Evolutionary conservation across 148 eudicot species (phyloP).

Genomic region (Spergularia bocconei): DNA sequence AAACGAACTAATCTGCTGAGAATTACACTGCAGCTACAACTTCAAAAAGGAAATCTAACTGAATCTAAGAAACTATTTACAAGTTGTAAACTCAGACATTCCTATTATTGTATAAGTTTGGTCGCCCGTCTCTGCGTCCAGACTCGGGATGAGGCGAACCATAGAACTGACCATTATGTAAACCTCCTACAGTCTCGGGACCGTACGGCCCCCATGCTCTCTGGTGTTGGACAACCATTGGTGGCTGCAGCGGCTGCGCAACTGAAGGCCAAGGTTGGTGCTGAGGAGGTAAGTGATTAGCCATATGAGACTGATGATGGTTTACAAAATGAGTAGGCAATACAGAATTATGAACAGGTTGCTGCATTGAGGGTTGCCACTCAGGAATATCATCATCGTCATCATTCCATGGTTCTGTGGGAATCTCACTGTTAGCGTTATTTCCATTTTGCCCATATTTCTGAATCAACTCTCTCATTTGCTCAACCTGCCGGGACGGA

Average conservation of each 20-base stretch:
- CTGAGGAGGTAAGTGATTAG: constrained; percentile 17
- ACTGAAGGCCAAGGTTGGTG: constrained; percentile 17
- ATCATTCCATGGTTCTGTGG: constrained; percentile 58
- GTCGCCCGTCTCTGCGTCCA: constrained; percentile 35
- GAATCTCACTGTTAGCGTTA: constrained; percentile 3
- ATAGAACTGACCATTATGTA: constrained; percentile 29
- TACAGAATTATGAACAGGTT: constrained; percentile 17
- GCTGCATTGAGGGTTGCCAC: constrained; percentile 59
- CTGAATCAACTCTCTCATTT: constrained; percentile 67
- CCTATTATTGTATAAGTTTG: constrained; percentile 32
- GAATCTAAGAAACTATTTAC: constrained; percentile 11
- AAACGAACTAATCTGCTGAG: not conserved
- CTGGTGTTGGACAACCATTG: constrained; percentile 27
- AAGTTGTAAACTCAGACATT: constrained; percentile 28
- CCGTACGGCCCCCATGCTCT: constrained; percentile 40
- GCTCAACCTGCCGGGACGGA: constrained; percentile 47
- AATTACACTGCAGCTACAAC: not conserved
- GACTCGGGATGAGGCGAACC: constrained; percentile 15
- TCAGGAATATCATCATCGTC: constrained; percentile 96
- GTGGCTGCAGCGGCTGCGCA: constrained; percentile 33
- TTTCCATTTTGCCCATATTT: constrained; percentile 73
- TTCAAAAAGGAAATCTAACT: not conserved
- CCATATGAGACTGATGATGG: constrained; percentile 26
- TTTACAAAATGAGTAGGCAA: constrained; percentile 23
- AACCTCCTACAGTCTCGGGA: constrained; percentile 13